Evolutionary conservation across 2,329 filamentous ascomycete genomes (phyloP).

Genomic region (Penicillium italicum): DNA sequence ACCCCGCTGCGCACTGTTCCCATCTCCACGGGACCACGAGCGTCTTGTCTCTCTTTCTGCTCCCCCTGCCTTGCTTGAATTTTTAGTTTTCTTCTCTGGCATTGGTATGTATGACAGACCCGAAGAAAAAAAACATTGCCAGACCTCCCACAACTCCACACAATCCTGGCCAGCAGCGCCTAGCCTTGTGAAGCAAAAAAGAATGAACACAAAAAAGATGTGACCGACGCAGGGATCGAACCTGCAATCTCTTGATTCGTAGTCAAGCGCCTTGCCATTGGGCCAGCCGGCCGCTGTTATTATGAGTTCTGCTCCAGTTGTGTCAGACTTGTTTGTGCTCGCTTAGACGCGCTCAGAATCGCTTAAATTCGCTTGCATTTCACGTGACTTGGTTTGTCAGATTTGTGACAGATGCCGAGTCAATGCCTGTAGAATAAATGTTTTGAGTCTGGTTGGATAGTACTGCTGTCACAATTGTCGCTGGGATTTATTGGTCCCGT

Average conservation of each 20-base stretch:
- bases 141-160: neutral
- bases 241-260: constrained; percentile 52
- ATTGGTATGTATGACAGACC: neutral
- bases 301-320: neutral
- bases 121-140: neutral
- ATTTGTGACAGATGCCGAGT: no score
- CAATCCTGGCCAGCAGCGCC: no score
- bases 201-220: constrained; percentile 23
- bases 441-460: neutral
- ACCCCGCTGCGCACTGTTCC: neutral
- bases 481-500: fast-evolving
- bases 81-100: neutral
- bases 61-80: neutral
- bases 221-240: constrained; percentile 45
- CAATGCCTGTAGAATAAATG: neutral
- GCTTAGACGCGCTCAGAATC: neutral
- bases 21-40: no score
- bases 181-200: no score
- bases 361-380: neutral
- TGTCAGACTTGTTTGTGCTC: neutral
- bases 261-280: constrained; percentile 53
- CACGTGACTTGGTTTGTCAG: neutral
- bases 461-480: fast-evolving
- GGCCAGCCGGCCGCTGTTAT: constrained; percentile 36
- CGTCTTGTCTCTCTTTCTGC: neutral